These are phyloP conservation scores for Populus hybrid DNA, from an alignment of 441 rosid species.

Conservation along the genomic window DNA sequence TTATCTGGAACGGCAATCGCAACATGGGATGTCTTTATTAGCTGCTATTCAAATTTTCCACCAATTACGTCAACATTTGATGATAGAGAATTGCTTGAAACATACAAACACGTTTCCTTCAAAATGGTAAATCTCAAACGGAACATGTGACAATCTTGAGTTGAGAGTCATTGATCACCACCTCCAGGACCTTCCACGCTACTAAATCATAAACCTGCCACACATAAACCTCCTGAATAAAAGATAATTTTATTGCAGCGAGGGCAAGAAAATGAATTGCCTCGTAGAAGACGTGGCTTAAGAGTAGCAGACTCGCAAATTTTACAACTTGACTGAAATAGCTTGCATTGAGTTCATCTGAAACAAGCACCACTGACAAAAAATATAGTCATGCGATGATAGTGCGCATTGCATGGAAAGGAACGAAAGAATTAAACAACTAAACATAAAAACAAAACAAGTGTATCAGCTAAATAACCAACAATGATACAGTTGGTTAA, in stretches of 20 bases:
- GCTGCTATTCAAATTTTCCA: neutral
- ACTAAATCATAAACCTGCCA: neutral
- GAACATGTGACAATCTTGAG: neutral
- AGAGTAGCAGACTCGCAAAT: neutral
- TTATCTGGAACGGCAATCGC: neutral
- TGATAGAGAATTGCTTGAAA: neutral
- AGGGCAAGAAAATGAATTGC: neutral
- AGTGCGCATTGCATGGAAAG: neutral
- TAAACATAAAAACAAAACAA: slow-evolving; percentile 9
- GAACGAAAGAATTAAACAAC: slow-evolving; percentile 16
- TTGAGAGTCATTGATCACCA: neutral
- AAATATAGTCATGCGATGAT: neutral
- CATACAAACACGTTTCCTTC: neutral
- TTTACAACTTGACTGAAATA: neutral
- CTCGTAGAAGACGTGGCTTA: neutral
- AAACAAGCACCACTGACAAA: neutral
- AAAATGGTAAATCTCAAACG: neutral
- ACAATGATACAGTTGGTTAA: slow-evolving; percentile 28
- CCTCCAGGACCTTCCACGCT: neutral
- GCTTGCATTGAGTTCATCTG: neutral
- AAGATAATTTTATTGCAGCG: neutral
- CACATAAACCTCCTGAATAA: neutral
- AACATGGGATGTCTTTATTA: neutral
- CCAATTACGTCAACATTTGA: no score
- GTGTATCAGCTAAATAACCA: slow-evolving; percentile 29